phyloP scores from a whole-genome alignment of 1,139 yeast genomes.

The Suhomyces bolitotheri region DNA sequence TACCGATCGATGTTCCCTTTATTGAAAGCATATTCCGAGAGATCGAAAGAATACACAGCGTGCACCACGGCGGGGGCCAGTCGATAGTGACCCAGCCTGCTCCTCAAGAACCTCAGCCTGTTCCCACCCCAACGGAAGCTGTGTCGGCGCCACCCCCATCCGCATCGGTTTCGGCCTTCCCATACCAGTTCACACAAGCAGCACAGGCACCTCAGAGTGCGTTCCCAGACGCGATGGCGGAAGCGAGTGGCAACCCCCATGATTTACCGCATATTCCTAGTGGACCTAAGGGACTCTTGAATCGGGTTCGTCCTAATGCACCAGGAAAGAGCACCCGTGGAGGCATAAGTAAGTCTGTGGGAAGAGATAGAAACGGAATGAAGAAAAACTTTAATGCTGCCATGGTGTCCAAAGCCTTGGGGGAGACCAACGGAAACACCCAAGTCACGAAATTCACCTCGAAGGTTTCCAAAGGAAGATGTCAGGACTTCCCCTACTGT shows the following conservation, averaged over 20 bases:
- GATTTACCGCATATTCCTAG: constrained; percentile 11
- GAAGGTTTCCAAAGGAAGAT: constrained; percentile 62
- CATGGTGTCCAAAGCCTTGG: constrained; percentile 27
- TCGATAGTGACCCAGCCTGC: constrained; percentile 10
- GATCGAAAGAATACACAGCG: constrained; percentile 39
- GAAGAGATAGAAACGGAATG: constrained; percentile 8
- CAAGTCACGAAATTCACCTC: constrained; percentile 19
- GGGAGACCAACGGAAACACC: constrained; percentile 26
- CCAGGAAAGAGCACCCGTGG: constrained; percentile 14
- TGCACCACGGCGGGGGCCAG: constrained; percentile 7
- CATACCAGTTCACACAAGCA: background rate
- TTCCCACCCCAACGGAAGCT: constrained; percentile 5
- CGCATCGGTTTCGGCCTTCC: constrained; percentile 1
- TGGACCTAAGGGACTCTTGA: constrained; percentile 17
- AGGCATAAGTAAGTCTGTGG: constrained; percentile 14
- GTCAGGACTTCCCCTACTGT: constrained; percentile 80
- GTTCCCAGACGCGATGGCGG: background rate
- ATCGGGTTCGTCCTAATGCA: constrained; percentile 10
- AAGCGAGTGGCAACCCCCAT: too few species aligned
- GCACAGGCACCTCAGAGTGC: background rate
- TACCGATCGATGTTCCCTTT: constrained; percentile 54
- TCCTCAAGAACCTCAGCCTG: constrained; percentile 10
- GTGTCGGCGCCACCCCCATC: constrained; percentile 10
- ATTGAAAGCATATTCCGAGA: constrained; percentile 58
- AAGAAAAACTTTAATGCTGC: constrained; percentile 30